phyloP scores from a whole-genome alignment of 345 rosid species.

The Salix koriyanagi region DNA sequence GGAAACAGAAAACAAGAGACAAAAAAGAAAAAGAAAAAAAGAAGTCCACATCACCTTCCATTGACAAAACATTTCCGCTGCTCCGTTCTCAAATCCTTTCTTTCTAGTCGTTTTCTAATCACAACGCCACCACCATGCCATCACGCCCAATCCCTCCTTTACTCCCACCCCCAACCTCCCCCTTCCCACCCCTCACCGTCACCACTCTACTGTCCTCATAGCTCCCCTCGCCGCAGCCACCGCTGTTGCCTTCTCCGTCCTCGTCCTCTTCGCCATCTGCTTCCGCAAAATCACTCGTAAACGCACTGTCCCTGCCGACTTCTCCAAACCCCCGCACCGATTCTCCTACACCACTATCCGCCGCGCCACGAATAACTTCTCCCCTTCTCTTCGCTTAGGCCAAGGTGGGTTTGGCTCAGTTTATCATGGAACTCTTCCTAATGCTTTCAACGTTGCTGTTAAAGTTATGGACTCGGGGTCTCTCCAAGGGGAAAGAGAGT shows the following conservation, averaged over 20 bases:
- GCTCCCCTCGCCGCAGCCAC: slow-evolving; percentile 34
- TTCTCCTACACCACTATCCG: slow-evolving; percentile 77
- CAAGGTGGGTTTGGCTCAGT: slow-evolving; percentile 98
- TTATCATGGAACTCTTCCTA: slow-evolving; percentile 51
- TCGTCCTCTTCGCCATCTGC: slow-evolving; percentile 35
- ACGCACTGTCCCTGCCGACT: slow-evolving; percentile 59
- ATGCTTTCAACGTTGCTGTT: slow-evolving; percentile 52
- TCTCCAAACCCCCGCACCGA: slow-evolving; percentile 47
- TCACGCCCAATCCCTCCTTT: slow-evolving; percentile 35
- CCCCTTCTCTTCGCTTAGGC: slow-evolving; percentile 72
- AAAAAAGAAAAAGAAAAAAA: background rate
- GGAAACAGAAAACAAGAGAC: background rate
- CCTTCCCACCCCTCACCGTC: slow-evolving; percentile 19
- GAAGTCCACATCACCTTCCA: background rate
- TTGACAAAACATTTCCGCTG: background rate
- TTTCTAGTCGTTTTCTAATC: background rate
- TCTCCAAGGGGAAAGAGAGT: slow-evolving; percentile 89
- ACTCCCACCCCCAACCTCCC: background rate
- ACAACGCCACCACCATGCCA: slow-evolving; percentile 33
- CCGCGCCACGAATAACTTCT: slow-evolving; percentile 69
- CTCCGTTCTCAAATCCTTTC: background rate
- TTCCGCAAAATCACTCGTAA: slow-evolving; percentile 68
- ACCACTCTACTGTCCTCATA: slow-evolving; percentile 36
- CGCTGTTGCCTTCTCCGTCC: slow-evolving; percentile 45
- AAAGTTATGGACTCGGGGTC: slow-evolving; percentile 93